Evolutionary conservation across 2,329 filamentous ascomycete genomes (phyloP), one percentile per base, ranked within the genome.

Genomic region (Colletotrichum sublineola): DNA sequence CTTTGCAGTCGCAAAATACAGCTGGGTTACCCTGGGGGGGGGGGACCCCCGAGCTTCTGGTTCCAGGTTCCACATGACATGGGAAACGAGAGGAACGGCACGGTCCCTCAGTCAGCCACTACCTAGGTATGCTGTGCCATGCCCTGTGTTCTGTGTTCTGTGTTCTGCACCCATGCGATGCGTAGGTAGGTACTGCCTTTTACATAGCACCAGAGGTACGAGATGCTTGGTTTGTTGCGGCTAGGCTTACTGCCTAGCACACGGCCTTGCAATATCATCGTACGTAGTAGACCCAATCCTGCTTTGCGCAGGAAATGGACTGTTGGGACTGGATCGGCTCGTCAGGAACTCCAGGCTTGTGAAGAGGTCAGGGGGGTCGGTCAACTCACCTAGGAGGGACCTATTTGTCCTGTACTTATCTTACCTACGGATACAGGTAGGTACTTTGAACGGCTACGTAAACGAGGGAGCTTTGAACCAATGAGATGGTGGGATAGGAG

Each of bases 1-100:
- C 73, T 72, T 46, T 50, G 63, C 67, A 62, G 66, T 55, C 42
- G 52, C 48, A 61, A 64, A 64, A 58, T 36, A 33, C 42, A 56
- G 40, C 33, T 44, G 31, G 31, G 57, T 40, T 18, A 58, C 33
- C 36, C 56, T 24, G 58, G 40, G 31, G 24, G 58, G 40, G 31
- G 24, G 24, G 24, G 24, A 24, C 29, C 29, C 29, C 33, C 48
- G 48, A 36, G 29, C 38, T 36, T 9, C 52, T 18, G 24, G 15
- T 56, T 56, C 53, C 18, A 38, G 29, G 53, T 56, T 46, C 48
- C 33, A 53, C 46, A 31, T 3, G 29, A 53, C 46, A 31, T 3
- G 29, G 24, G 40, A 36, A 46, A 48, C 33, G 24, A 42, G 11
- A 42, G 40, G 36, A 33, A 42, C 33, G 33, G 53, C 31, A 38